phyloP scores from a whole-genome alignment of 225 moss, liverwort and hornwort genomes.

The Asterella californica region DNA sequence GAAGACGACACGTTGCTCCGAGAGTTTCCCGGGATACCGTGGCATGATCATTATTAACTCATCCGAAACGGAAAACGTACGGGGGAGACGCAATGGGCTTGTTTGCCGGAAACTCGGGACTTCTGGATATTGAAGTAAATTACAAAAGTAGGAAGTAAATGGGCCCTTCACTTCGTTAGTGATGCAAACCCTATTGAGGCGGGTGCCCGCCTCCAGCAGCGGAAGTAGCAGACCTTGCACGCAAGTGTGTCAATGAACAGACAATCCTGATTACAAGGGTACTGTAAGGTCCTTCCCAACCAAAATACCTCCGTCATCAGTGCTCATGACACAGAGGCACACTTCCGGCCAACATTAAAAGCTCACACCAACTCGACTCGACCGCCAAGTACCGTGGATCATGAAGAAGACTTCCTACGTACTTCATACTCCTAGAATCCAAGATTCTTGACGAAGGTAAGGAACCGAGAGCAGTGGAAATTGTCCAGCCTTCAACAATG shows the following conservation, averaged over 20 bases:
- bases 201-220: slow-evolving; percentile 1
- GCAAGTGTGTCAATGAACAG: slow-evolving; percentile 4
- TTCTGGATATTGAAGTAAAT: slow-evolving; percentile 14
- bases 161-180: background rate
- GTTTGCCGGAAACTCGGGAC: slow-evolving; percentile 3
- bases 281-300: background rate
- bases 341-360: slow-evolving; percentile 3
- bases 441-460: background rate
- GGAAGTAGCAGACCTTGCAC: background rate
- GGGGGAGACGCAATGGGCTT: background rate
- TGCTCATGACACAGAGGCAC: slow-evolving; percentile 3
- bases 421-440: background rate
- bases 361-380: background rate
- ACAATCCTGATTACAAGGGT: background rate
- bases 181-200: background rate
- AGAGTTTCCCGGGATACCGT: too few relatives aligned
- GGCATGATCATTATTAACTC: too few relatives aligned
- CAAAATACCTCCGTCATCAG: background rate
- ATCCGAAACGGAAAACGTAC: too few relatives aligned
- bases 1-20: too few relatives aligned
- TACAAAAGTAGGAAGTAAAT: background rate
- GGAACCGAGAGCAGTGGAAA: background rate
- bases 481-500: background rate
- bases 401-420: background rate
- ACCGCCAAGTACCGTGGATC: background rate